phyloP scores from a whole-genome alignment of 176 grass and related monocot species.

The Zoysia pacifica region DNA sequence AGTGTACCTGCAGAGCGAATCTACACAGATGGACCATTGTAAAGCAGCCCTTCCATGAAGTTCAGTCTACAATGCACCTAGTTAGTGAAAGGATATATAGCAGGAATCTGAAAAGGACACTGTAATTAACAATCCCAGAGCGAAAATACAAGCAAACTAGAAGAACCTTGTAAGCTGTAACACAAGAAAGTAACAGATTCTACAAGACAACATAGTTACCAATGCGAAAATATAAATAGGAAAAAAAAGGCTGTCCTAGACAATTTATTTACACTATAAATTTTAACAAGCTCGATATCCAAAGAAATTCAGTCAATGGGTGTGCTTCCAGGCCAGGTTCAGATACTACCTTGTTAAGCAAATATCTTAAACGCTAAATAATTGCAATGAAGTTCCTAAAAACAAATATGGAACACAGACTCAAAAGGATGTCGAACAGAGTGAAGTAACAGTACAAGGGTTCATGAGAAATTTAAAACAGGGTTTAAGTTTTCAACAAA shows the following conservation, averaged over 20 bases:
- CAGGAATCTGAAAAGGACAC: conserved; percentile 1
- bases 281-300: background rate
- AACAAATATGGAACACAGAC: background rate
- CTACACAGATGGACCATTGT: conserved; percentile 85
- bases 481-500: background rate
- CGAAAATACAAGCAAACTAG: conserved; percentile 8
- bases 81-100: conserved; percentile 32
- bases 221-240: background rate
- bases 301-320: background rate
- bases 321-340: background rate
- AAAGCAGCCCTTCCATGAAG: conserved; percentile 90
- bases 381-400: background rate
- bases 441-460: background rate
- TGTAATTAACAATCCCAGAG: conserved; percentile 7
- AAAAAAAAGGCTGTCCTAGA: background rate
- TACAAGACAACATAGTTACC: background rate
- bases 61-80: conserved; percentile 63
- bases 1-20: conserved; percentile 84
- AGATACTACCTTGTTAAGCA: background rate
- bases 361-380: background rate
- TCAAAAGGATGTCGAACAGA: background rate
- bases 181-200: conserved; percentile 6
- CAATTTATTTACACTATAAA: background rate
- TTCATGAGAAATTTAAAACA: background rate
- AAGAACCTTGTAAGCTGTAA: background rate